Conservation (phyloP, 371 early-diverging fungal species). For the Lichtheimia ramosa region DNA sequence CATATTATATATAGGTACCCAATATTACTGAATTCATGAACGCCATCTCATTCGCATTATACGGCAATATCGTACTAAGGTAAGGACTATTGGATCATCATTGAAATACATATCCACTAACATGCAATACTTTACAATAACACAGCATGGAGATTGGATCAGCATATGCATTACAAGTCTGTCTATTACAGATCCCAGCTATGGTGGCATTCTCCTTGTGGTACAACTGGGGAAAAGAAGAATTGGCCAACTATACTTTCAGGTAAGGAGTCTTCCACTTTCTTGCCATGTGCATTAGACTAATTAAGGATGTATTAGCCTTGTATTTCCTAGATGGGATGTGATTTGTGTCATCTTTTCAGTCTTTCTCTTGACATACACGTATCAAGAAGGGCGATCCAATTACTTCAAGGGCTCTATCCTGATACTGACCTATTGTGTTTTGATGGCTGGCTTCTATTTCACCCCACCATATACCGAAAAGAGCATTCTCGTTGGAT, state of each 20-base stretch:
- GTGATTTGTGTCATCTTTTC: constrained; percentile 84
- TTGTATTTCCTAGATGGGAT: constrained; percentile 95
- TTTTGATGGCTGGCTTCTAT: constrained; percentile 80
- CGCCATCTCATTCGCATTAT: constrained; percentile 92
- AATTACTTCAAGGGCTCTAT: constrained; percentile 97
- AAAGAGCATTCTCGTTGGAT: constrained; percentile 15
- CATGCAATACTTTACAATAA: constrained; percentile 8
- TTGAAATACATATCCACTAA: not conserved
- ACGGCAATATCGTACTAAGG: constrained; percentile 90
- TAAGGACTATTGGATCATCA: not conserved
- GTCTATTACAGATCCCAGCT: constrained; percentile 92
- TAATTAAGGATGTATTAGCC: constrained; percentile 31
- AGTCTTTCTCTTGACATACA: constrained; percentile 88
- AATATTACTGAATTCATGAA: constrained; percentile 97
- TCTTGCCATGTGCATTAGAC: too few relatives aligned
- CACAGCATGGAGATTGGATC: constrained; percentile 92
- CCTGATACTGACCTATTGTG: constrained; percentile 80
- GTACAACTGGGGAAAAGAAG: constrained; percentile 55
- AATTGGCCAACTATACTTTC: constrained; percentile 38
- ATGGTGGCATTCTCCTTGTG: constrained; percentile 85
- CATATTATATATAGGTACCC: constrained; percentile 54
- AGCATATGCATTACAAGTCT: constrained; percentile 94
- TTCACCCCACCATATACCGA: constrained; percentile 62
- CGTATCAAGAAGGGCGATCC: constrained; percentile 92
- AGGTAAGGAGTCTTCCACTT: constrained; percentile 21